Conservation (phyloP, 164 flowering plant species). For the Paratinospora sagittata region DNA sequence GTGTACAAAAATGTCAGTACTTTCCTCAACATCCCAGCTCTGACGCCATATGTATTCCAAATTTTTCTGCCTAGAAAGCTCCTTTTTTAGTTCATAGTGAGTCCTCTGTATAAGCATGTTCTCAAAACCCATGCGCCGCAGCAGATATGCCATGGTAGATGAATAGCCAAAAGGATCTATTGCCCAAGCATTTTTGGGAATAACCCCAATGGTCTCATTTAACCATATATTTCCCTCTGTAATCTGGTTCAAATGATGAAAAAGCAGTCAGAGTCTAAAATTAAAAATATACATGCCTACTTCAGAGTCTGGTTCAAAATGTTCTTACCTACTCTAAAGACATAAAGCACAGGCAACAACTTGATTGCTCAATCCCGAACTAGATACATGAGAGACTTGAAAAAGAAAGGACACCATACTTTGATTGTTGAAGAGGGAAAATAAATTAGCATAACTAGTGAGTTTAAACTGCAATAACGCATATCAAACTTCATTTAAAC, state of each 20-base stretch:
- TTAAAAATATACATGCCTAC: no score
- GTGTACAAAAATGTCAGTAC: constrained; percentile 94
- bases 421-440: no score
- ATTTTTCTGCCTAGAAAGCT: constrained; percentile 71
- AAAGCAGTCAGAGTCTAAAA: neutral
- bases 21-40: constrained; percentile 90
- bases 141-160: constrained; percentile 97
- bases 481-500: no score
- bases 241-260: constrained; percentile 43
- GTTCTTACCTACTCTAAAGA: no score
- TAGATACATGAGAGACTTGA: no score
- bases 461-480: no score
- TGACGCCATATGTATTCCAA: constrained; percentile 95
- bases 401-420: no score
- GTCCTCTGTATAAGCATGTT: constrained; percentile 99
- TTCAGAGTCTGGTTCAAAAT: no score
- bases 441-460: no score
- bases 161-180: constrained; percentile 99
- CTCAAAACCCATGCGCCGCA: constrained; percentile 97
- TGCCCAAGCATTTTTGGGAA: constrained; percentile 97
- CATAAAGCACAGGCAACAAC: no score
- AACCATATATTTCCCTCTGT: constrained; percentile 99
- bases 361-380: no score
- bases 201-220: constrained; percentile 80
- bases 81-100: constrained; percentile 96